Base-by-base conservation (phyloP, 225 moss, liverwort and hornwort genomes). In the Pleurozium schreberi region DNA sequence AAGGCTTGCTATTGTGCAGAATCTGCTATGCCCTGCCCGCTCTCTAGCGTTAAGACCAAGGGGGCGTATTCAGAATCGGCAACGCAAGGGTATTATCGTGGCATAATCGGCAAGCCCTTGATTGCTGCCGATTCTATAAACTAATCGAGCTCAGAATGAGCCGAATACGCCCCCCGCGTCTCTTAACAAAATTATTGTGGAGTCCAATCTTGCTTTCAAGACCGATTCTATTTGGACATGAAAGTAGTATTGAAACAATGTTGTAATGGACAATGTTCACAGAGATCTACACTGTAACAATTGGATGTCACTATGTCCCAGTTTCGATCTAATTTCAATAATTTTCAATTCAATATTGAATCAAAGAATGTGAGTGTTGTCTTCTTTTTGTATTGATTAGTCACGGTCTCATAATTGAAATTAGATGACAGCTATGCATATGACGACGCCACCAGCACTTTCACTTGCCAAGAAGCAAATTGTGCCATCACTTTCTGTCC, bases 401-500 rank as follows among this genome's bases (percentile, higher is more conserved):
- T 55, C 43, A 84, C 15, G 63, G 12, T 45, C 70, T 59, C 45
- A 45, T 6, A 27, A 38, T 47, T 34, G 60, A 8, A 33, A 40
- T 65, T 42, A 66, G 57, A 43, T 80, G 58, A 98, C 91, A 97
- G 96, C 80, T 98, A 98, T 63, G 97, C 98, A 7, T 98, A 94
- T 66, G 97, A 98, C 83, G 95, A 97, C 73, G 86, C 82, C 57
- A 93, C 93, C 85, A 97, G 96, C 93, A 96, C 96, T 69, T 97
- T 96, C 94, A 96, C 95, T 81, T 98, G 98, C 87, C 87, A 88
- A 67, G 93, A 88, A 62, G 92, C 93, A 52, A 78, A 73, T 75
- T 98, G 96, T 75, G 90, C 93, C 64, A 89, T 98, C 88, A 91
- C 89, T 77, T 98, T 98, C 91, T 98, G 98, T 90, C 93, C 98